Conservation (phyloP, 805 yeast species). For the Grigorovia humatica region DNA sequence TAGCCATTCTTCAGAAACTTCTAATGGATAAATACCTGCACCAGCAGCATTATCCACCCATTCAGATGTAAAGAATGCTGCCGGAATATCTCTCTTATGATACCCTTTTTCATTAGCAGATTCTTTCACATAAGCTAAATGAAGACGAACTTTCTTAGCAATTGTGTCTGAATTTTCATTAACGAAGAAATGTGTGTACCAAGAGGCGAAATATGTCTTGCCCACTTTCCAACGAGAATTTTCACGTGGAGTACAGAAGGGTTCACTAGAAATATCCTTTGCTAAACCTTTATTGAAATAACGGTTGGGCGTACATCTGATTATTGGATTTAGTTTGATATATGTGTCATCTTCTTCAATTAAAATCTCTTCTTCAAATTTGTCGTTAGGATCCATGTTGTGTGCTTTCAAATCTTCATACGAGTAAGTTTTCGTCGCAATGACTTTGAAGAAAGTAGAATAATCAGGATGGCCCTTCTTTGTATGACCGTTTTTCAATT, state of each 20-base stretch:
- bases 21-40: conserved; percentile 56
- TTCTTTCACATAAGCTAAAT: conserved; percentile 56
- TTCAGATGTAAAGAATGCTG: conserved; percentile 56
- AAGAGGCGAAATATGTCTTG: conserved; percentile 61
- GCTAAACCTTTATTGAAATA: conserved; percentile 57
- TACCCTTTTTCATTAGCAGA: conserved; percentile 45
- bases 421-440: conserved; percentile 43
- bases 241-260: conserved; percentile 80
- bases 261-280: conserved; percentile 47
- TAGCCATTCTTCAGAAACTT: conserved; percentile 56
- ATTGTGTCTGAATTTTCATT: conserved; percentile 29
- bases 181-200: conserved; percentile 62
- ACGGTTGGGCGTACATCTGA: conserved; percentile 76
- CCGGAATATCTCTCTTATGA: conserved; percentile 34
- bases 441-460: conserved; percentile 67
- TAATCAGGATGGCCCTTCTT: conserved; percentile 61
- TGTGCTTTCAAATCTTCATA: conserved; percentile 64
- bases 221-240: conserved; percentile 46
- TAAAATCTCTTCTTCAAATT: conserved; percentile 43
- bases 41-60: conserved; percentile 64
- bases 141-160: conserved; percentile 54
- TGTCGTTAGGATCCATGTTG: conserved; percentile 54
- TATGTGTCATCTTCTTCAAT: conserved; percentile 67
- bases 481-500: conserved; percentile 61
- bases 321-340: conserved; percentile 60